phyloP scores from a whole-genome alignment of 2,329 filamentous ascomycete genomes.

The Fusarium transvaalense region DNA sequence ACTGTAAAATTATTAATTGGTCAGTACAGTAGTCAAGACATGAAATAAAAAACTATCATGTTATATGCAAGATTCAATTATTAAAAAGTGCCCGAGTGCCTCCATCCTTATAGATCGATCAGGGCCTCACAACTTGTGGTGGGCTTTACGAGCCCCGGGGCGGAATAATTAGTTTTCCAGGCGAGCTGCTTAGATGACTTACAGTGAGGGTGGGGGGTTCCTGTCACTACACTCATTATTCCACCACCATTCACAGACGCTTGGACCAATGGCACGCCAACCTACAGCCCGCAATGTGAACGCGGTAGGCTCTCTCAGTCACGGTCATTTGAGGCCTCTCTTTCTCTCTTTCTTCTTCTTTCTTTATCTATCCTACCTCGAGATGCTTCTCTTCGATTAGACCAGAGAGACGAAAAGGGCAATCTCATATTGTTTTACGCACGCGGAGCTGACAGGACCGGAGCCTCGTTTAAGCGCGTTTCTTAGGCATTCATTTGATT shows the following conservation, averaged over 20 bases:
- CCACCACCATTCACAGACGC: constrained; percentile 18
- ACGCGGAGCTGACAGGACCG: background rate
- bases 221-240: constrained; percentile 2
- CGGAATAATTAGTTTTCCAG: constrained; percentile 29
- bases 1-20: background rate
- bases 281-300: constrained; percentile 28
- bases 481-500: background rate
- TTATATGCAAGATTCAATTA: background rate
- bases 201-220: constrained; percentile 1
- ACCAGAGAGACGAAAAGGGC: background rate
- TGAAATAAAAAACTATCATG: background rate
- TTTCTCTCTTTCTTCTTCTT: constrained; percentile 13
- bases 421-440: background rate
- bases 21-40: background rate
- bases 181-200: background rate
- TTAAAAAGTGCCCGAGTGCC: background rate
- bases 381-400: background rate
- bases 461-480: background rate
- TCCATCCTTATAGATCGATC: too few relatives aligned
- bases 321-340: constrained; percentile 8
- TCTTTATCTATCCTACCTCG: background rate
- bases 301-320: constrained; percentile 1
- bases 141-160: background rate
- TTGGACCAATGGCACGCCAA: constrained; percentile 41
- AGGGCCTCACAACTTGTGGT: too few relatives aligned